A percentile compares a stretch with the other conserved stretches of the same genome.
Evolutionary conservation across 2,329 filamentous ascomycete species (phyloP).

Genomic region (Verruconis gallopava): DNA sequence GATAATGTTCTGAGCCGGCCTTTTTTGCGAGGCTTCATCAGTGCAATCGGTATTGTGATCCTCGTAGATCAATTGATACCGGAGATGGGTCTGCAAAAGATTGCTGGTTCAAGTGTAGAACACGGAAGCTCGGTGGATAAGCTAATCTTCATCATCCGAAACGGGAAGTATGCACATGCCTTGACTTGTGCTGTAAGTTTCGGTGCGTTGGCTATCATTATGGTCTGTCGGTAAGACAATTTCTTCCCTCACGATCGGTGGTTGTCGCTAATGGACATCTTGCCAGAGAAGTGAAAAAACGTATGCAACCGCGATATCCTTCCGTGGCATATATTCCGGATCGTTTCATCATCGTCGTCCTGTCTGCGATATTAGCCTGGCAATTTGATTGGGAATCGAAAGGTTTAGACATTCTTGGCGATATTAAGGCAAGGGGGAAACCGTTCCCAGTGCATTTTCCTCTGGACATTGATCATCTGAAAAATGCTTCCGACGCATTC

Average conservation of each 20-base stretch:
- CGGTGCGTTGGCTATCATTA: constrained; percentile 73
- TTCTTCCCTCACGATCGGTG: background rate
- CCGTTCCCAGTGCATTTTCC: constrained; percentile 79
- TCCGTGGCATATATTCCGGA: constrained; percentile 82
- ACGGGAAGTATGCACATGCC: constrained; percentile 53
- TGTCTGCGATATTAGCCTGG: constrained; percentile 72
- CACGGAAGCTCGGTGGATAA: constrained; percentile 85
- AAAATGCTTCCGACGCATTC: constrained; percentile 74
- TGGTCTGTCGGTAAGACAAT: constrained; percentile 61
- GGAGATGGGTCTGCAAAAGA: constrained; percentile 62
- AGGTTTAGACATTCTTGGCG: constrained; percentile 73
- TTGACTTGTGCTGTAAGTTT: constrained; percentile 67
- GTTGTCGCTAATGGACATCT: background rate
- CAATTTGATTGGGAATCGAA: constrained; percentile 62
- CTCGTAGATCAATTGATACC: constrained; percentile 89
- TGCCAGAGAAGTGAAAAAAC: constrained; percentile 62
- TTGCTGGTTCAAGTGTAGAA: constrained; percentile 50
- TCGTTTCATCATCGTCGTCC: constrained; percentile 75
- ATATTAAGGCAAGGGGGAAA: constrained; percentile 58
- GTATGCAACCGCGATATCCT: constrained; percentile 65
- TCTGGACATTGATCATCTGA: constrained; percentile 62
- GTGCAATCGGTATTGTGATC: constrained; percentile 91
- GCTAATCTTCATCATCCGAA: constrained; percentile 60
- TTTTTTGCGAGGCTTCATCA: constrained; percentile 91
- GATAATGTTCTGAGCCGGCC: constrained; percentile 89